phyloP scores from a whole-genome alignment of 305 asterid genomes.

The Ajuga reptans region DNA sequence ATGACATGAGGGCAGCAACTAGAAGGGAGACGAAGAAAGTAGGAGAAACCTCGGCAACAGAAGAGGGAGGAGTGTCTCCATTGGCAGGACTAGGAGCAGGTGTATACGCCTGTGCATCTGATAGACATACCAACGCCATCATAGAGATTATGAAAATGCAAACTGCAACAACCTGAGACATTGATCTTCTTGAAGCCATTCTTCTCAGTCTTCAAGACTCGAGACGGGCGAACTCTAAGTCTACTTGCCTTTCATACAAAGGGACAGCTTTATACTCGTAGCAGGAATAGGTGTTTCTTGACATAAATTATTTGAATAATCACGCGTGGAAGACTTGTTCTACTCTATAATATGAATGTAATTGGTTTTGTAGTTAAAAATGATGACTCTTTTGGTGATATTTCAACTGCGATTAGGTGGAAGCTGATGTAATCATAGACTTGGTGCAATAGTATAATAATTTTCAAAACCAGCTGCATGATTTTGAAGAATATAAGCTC shows the following conservation, averaged over 20 bases:
- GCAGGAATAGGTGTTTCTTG: not conserved
- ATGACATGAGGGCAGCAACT: not conserved
- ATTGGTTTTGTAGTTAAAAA: not conserved
- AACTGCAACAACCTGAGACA: not conserved
- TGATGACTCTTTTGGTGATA: not conserved
- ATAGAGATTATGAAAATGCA: not conserved
- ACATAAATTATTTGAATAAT: not conserved
- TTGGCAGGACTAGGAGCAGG: not conserved
- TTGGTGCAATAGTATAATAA: not conserved
- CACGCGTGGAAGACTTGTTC: not conserved
- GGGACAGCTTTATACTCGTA: not conserved
- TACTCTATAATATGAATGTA: no score
- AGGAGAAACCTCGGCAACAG: not conserved
- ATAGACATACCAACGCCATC: not conserved
- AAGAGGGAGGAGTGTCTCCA: not conserved
- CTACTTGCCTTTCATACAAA: not conserved
- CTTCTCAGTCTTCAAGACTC: not conserved
- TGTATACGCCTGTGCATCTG: not conserved
- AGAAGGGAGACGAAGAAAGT: not conserved
- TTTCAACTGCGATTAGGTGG: not conserved
- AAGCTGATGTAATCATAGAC: not conserved
- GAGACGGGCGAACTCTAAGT: not conserved
- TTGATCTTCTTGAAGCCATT: not conserved
- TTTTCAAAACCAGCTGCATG: not conserved
- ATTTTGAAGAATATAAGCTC: not conserved